Evolutionary conservation across 106 monocot species (phyloP), one percentile per base, ranked within the genome.

Genomic region (Gastrodia elata): DNA sequence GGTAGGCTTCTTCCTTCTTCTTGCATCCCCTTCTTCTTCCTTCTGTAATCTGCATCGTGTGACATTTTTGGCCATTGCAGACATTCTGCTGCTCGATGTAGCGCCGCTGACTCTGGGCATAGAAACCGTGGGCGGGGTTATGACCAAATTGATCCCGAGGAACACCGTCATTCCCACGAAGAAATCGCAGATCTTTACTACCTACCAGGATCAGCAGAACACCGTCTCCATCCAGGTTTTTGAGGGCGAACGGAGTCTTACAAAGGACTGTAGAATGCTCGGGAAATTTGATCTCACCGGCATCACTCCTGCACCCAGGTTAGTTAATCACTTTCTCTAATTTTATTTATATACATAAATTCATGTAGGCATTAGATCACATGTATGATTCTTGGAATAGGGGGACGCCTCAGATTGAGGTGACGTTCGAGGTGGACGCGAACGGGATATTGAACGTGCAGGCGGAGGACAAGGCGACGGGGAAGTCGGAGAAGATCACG

Each of bases 381-480:
- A n/a, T n/a, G n/a, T n/a, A n/a, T n/a, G n/a, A n/a, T 33, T 32
- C 0, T 27, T 65, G 4, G 41, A 80, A 84, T 77, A 89, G 89
- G 70, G 90, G 90, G 7, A 73, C 71, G 0, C 82, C 90, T 70
- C 90, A 87, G 38, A 89, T 89, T 25, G 89, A 86, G 20, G 89
- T 89, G 32, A 83, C 86, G 28, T 86, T 89, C 26, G 86, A 87
- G 70, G 76, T 87, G 1, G 90, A 90, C 39, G 90, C 84, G 18
- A 90, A 90, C 38, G 90, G 86, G 25, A 84, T 90, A 55, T 75
- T 90, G 28, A 87, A 82, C 37, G 86, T 90, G 34, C 82, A 73
- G 76, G 90, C 86, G 0, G 82, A 87, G 59, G 90, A 90, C 80
- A 87, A 84, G 34, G 87, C 43, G 35, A 76, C 82, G 3, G 87